These are phyloP conservation scores for Claviceps paspali DNA, from an alignment of 2,329 filamentous ascomycete genomes.

Conservation along the genomic window DNA sequence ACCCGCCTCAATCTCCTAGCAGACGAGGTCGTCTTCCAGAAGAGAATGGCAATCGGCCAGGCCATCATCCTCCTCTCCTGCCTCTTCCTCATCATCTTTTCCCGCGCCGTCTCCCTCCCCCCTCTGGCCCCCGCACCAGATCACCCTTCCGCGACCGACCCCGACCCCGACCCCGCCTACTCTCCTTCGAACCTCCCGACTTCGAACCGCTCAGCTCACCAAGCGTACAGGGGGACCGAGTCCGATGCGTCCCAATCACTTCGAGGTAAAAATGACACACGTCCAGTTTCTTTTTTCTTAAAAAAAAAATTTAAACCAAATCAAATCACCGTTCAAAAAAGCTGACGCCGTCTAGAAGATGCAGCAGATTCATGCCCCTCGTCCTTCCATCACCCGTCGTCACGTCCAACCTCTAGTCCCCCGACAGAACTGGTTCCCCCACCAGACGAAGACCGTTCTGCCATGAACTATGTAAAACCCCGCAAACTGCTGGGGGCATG, in stretches of 20 bases:
- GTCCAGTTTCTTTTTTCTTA: too few relatives aligned
- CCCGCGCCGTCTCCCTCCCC: constrained; percentile 30
- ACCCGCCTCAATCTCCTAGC: constrained; percentile 71
- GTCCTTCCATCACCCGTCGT: constrained; percentile 13
- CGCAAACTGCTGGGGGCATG: constrained; percentile 1
- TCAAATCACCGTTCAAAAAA: not conserved
- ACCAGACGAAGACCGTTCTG: constrained; percentile 3
- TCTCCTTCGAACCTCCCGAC: constrained; percentile 9
- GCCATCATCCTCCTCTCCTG: constrained; percentile 76
- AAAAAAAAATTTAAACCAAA: too few relatives aligned
- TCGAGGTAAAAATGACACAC: too few relatives aligned
- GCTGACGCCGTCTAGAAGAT: not conserved
- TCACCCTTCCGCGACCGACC: constrained; percentile 10
- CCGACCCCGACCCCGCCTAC: too few relatives aligned
- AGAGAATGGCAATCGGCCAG: constrained; percentile 87
- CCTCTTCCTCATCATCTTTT: constrained; percentile 76
- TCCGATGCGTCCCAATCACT: not conserved
- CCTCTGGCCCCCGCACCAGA: constrained; percentile 17
- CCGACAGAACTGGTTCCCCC: constrained; percentile 7
- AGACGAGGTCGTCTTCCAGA: constrained; percentile 79
- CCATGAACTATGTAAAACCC: not conserved
- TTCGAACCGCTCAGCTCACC: constrained; percentile 5
- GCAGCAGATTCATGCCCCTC: constrained; percentile 6
- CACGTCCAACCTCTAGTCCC: constrained; percentile 12
- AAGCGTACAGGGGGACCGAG: not conserved